Percentiles rank a stretch among this genome's conserved stretches.
These are phyloP conservation scores for Boletus edulis DNA, from an alignment of 768 basidiomycete genomes.

Conservation along the genomic window DNA sequence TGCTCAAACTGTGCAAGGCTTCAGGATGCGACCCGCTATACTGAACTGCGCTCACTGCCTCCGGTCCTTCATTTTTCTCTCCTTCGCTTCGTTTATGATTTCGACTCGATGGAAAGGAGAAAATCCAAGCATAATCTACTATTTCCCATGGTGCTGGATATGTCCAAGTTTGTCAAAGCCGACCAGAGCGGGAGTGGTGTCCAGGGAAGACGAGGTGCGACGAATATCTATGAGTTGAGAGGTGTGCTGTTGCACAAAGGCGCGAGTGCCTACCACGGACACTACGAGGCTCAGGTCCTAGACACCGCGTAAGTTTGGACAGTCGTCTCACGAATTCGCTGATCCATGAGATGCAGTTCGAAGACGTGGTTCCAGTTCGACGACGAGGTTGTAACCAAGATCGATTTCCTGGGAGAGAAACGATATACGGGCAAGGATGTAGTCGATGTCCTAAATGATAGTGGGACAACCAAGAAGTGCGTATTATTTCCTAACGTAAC, in stretches of 20 bases:
- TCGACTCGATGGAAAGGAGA: slow-evolving; percentile 73
- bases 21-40: slow-evolving; percentile 78
- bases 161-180: slow-evolving; percentile 56
- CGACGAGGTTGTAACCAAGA: slow-evolving; percentile 77
- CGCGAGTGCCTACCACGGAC: slow-evolving; percentile 86
- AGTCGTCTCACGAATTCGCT: background rate
- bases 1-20: slow-evolving; percentile 73
- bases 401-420: slow-evolving; percentile 53
- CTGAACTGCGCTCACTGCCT: slow-evolving; percentile 68
- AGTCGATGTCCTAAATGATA: slow-evolving; percentile 26
- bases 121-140: slow-evolving; percentile 80
- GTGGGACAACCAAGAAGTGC: slow-evolving; percentile 27
- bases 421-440: slow-evolving; percentile 30
- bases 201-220: slow-evolving; percentile 13
- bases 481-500: slow-evolving; percentile 4
- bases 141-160: slow-evolving; percentile 75
- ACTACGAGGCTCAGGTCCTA: slow-evolving; percentile 84
- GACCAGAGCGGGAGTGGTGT: slow-evolving; percentile 25
- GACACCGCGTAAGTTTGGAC: slow-evolving; percentile 55
- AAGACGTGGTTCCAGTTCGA: slow-evolving; percentile 90
- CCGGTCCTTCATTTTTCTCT: slow-evolving; percentile 90
- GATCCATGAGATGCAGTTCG: slow-evolving; percentile 39
- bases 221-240: slow-evolving; percentile 71
- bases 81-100: slow-evolving; percentile 89
- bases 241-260: slow-evolving; percentile 91